phyloP scores from a whole-genome alignment of 1,284 basidiomycete species.

The Cystobasidium slooffiae region DNA sequence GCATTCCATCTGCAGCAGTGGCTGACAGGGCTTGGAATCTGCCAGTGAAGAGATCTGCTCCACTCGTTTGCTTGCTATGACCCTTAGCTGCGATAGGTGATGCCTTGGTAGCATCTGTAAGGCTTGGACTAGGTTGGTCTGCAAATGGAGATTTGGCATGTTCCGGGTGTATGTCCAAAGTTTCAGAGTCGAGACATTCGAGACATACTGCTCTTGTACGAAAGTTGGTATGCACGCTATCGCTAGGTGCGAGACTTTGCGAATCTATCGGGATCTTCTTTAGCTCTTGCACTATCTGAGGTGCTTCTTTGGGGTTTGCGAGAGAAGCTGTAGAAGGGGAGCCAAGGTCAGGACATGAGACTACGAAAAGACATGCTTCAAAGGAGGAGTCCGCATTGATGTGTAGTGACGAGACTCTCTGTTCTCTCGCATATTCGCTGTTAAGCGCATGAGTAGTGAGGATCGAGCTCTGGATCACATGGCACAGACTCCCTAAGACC shows the following conservation, averaged over 20 bases:
- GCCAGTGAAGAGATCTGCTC: conserved; percentile 9
- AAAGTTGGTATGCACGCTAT: background rate
- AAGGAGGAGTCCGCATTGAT: too few relatives aligned
- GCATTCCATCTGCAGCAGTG: conserved; percentile 16
- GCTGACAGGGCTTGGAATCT: conserved; percentile 13
- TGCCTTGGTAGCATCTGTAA: background rate
- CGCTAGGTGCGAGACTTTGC: background rate
- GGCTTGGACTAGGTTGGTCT: background rate
- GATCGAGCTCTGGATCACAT: too few relatives aligned
- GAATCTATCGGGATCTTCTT: conserved; percentile 44
- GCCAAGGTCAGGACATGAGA: background rate
- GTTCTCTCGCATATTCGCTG: too few relatives aligned
- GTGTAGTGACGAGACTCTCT: too few relatives aligned
- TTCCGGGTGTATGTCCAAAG: background rate
- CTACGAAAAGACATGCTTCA: background rate
- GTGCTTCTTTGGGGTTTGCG: conserved; percentile 34
- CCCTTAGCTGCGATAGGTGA: background rate
- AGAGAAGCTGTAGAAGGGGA: background rate
- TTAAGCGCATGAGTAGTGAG: too few relatives aligned
- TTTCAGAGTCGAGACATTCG: conserved; percentile 5
- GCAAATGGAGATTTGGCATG: background rate
- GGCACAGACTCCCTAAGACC: background rate
- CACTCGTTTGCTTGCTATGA: conserved; percentile 2
- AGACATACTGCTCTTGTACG: conserved; percentile 17
- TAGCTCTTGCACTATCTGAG: conserved; percentile 44